Percentiles rank a stretch among this genome's conserved stretches.
phyloP scores from a whole-genome alignment of 257 asterid genomes.

The Echites panduratus region DNA sequence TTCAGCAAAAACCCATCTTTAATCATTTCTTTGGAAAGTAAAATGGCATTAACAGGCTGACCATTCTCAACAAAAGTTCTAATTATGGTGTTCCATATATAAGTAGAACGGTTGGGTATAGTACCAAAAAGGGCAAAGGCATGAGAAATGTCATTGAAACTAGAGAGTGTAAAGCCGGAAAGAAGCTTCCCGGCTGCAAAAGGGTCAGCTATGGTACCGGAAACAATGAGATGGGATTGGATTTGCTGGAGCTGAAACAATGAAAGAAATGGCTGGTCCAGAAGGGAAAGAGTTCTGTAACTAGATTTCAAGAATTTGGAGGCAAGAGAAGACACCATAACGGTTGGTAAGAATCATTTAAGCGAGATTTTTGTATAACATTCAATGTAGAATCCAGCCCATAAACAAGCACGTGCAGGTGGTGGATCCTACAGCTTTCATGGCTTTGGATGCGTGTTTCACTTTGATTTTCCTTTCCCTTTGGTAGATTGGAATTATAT shows the following conservation, averaged over 20 bases:
- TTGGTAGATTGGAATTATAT: not conserved
- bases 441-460: constrained; percentile 5
- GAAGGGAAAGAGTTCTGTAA: constrained; percentile 16
- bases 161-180: constrained; percentile 22
- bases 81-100: constrained; percentile 40
- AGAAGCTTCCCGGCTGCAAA: constrained; percentile 29
- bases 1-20: constrained; percentile 25
- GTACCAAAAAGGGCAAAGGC: constrained; percentile 25
- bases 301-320: constrained; percentile 28
- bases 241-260: constrained; percentile 46
- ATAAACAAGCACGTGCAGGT: constrained; percentile 6
- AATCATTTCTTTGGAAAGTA: constrained; percentile 39
- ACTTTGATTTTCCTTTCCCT: not conserved
- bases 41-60: constrained; percentile 29
- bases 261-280: constrained; percentile 19
- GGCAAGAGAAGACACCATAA: constrained; percentile 25
- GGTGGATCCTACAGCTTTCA: constrained; percentile 12
- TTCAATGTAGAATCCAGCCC: constrained; percentile 11
- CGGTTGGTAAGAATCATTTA: not conserved
- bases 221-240: constrained; percentile 34
- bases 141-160: constrained; percentile 10
- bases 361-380: constrained; percentile 2
- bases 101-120: constrained; percentile 23
- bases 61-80: constrained; percentile 31
- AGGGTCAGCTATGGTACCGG: constrained; percentile 34